A percentile compares a stretch with the other conserved stretches of the same genome.
Evolutionary conservation across 1,139 yeast genomes (phyloP).

Genomic region (Hyphopichia buzzinii): DNA sequence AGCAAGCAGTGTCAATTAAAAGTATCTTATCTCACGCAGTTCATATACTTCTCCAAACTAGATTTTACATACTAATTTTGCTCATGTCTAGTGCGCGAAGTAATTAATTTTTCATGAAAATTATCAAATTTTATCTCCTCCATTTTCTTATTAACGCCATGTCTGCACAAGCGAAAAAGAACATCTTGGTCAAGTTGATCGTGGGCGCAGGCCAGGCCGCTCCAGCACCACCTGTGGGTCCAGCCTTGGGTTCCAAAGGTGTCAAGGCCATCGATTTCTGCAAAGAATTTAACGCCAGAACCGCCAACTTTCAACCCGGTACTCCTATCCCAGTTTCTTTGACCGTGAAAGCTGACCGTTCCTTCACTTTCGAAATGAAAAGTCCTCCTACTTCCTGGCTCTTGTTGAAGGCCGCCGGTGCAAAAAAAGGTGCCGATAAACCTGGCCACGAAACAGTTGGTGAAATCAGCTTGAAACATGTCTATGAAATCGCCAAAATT

Average conservation of each 20-base stretch:
- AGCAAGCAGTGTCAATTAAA: too few relatives aligned
- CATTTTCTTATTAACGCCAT: constrained; percentile 17
- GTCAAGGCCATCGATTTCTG: constrained; percentile 98
- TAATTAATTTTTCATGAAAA: too few relatives aligned
- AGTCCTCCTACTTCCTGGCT: constrained; percentile 93
- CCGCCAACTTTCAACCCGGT: constrained; percentile 82
- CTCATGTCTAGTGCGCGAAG: too few relatives aligned
- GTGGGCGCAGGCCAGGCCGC: constrained; percentile 99
- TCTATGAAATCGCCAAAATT: constrained; percentile 92
- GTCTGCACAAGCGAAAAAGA: constrained; percentile 30
- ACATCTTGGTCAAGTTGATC: constrained; percentile 75
- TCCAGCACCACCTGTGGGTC: constrained; percentile 99
- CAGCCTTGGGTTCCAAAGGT: constrained; percentile 98
- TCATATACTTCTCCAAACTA: too few relatives aligned
- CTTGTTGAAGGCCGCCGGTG: constrained; percentile 77
- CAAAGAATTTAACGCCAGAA: constrained; percentile 96
- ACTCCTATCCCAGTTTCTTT: constrained; percentile 86
- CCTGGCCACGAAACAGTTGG: constrained; percentile 59
- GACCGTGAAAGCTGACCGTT: constrained; percentile 87
- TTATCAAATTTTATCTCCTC: not conserved
- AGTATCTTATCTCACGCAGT: too few relatives aligned
- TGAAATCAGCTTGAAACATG: constrained; percentile 77
- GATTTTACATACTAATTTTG: too few relatives aligned
- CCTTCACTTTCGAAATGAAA: constrained; percentile 82
- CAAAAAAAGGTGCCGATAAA: constrained; percentile 73